Conservation (phyloP, 164 flowering plant species). For the Litsea cubeba region DNA sequence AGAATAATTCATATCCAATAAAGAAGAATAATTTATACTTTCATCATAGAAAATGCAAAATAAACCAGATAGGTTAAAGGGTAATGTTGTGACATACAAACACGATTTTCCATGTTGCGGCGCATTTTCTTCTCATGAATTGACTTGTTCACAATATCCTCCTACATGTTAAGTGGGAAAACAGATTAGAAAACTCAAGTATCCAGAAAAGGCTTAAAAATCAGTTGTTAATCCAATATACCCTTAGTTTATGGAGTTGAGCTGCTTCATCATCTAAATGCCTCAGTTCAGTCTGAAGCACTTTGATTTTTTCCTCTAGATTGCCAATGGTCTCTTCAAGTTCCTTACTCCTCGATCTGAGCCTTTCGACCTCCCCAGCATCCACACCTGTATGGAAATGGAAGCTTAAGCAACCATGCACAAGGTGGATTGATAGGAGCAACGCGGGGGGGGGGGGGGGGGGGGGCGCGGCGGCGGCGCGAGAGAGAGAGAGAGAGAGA, state of each 20-base stretch:
- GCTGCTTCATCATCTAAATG: slow-evolving; percentile 69
- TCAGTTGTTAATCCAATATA: slow-evolving; percentile 24
- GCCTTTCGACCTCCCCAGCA: slow-evolving; percentile 64
- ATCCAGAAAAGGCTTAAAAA: background rate
- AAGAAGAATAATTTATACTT: background rate
- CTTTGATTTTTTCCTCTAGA: slow-evolving; percentile 48
- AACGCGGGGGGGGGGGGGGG: no score
- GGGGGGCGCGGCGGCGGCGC: no score
- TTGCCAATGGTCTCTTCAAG: slow-evolving; percentile 51
- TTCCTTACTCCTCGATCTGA: slow-evolving; percentile 47
- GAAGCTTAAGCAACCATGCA: slow-evolving; percentile 3
- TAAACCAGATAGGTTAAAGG: background rate
- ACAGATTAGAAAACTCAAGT: background rate
- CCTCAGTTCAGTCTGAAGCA: slow-evolving; percentile 45
- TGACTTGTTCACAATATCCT: slow-evolving; percentile 36
- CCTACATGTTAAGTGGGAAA: slow-evolving; percentile 34
- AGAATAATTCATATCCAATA: background rate
- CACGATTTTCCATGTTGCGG: slow-evolving; percentile 50
- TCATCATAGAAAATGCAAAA: background rate
- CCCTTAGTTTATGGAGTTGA: slow-evolving; percentile 64
- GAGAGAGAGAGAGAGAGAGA: background rate
- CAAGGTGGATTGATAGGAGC: background rate
- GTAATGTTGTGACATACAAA: slow-evolving; percentile 31
- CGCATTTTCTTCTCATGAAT: slow-evolving; percentile 48
- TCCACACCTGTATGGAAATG: slow-evolving; percentile 46